These are phyloP conservation scores for Cladosporium sp. DNA, from an alignment of 2,329 filamentous ascomycete genomes.

Conservation along the genomic window DNA sequence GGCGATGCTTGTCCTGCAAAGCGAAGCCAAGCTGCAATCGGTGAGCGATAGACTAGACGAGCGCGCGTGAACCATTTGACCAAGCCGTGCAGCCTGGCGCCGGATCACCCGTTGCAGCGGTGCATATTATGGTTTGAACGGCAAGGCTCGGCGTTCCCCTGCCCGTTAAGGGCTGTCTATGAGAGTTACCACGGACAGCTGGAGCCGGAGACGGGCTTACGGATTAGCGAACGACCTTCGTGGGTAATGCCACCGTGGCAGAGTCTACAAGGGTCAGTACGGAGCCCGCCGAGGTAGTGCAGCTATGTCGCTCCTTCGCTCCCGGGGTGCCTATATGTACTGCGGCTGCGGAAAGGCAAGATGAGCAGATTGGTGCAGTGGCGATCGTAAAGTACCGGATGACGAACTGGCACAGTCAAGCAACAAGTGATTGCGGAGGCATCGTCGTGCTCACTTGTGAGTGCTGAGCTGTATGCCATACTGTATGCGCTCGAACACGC, in stretches of 20 bases:
- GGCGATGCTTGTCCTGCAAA: no score
- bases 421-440: neutral
- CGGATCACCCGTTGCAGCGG: no score
- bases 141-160: no score
- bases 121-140: no score
- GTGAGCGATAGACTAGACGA: no score
- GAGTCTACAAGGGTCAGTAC: neutral
- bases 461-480: slow-evolving; percentile 1
- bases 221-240: neutral
- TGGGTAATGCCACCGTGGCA: neutral
- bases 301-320: slow-evolving; percentile 3
- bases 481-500: slow-evolving; percentile 1
- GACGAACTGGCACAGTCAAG: neutral
- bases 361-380: neutral
- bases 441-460: neutral
- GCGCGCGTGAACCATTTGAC: no score
- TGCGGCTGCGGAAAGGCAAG: neutral
- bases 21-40: no score
- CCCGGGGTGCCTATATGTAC: neutral
- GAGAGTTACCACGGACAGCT: no score
- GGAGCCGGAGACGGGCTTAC: neutral
- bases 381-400: slow-evolving; percentile 2
- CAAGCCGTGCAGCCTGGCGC: no score
- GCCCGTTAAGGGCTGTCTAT: no score
- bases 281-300: neutral